Conservation (phyloP, 2,329 filamentous ascomycete species). For the Aspergillus carbonarius region DNA sequence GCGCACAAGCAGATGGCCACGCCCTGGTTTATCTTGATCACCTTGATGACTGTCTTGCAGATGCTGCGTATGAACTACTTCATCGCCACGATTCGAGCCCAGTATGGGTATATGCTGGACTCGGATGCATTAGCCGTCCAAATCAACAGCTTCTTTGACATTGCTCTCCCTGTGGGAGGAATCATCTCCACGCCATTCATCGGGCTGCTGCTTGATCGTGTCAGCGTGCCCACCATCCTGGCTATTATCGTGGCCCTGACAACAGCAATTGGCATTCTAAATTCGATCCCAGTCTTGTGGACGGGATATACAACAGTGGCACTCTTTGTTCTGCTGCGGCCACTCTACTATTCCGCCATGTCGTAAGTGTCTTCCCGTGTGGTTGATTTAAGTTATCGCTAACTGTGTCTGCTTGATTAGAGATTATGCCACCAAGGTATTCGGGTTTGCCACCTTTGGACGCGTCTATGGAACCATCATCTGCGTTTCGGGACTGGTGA, state of each 20-base stretch:
- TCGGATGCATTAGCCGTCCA: constrained; percentile 60
- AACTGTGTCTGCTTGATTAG: constrained; percentile 28
- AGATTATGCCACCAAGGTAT: constrained; percentile 88
- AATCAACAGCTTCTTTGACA: constrained; percentile 82
- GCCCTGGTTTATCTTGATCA: constrained; percentile 86
- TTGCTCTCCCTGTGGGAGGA: constrained; percentile 76
- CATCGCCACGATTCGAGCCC: constrained; percentile 78
- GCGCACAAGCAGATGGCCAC: constrained; percentile 70
- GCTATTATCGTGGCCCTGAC: constrained; percentile 67
- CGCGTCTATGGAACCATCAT: constrained; percentile 90
- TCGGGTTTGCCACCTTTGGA: constrained; percentile 87
- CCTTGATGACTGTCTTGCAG: constrained; percentile 73
- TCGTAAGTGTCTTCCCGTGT: constrained; percentile 49
- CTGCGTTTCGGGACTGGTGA: constrained; percentile 77
- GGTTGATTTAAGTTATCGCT: background rate
- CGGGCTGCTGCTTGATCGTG: constrained; percentile 73
- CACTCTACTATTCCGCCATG: constrained; percentile 88
- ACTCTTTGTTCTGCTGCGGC: constrained; percentile 83
- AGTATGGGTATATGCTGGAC: constrained; percentile 75
- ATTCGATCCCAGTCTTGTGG: constrained; percentile 64
- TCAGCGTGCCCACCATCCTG: constrained; percentile 70
- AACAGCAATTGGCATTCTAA: constrained; percentile 72
- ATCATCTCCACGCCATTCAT: constrained; percentile 82
- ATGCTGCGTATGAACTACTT: constrained; percentile 91
- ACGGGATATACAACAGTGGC: constrained; percentile 72